Conservation (phyloP, 805 yeast genomes). For the Sugiyamaella mastotermitis region DNA sequence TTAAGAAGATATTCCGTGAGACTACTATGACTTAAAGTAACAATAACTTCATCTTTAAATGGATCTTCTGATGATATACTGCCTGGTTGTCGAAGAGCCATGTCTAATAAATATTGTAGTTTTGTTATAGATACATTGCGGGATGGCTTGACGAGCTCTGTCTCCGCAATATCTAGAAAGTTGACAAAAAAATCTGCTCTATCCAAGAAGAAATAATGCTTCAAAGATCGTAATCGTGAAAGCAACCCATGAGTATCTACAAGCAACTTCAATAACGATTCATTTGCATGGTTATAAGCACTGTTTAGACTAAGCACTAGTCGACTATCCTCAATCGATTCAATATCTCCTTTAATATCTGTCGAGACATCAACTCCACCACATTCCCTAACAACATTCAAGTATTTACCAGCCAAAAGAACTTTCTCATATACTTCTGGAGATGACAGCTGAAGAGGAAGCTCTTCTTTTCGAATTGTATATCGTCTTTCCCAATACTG, state of each 20-base stretch:
- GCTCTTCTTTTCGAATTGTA: conserved; percentile 65
- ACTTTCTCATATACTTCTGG: conserved; percentile 55
- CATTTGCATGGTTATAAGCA: conserved; percentile 66
- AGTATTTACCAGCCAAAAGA: conserved; percentile 75
- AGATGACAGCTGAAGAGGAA: conserved; percentile 57
- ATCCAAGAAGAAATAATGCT: conserved; percentile 51
- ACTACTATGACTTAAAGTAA: conserved; percentile 27
- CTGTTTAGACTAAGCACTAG: conserved; percentile 51
- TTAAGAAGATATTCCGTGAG: conserved; percentile 32
- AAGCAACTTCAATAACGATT: conserved; percentile 48
- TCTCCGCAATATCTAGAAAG: conserved; percentile 45
- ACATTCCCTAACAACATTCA: conserved; percentile 64
- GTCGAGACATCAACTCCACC: conserved; percentile 37
- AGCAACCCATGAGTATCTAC: conserved; percentile 54
- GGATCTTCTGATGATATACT: conserved; percentile 33
- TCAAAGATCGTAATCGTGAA: conserved; percentile 43
- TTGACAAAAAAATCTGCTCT: conserved; percentile 45
- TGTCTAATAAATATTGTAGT: conserved; percentile 34
- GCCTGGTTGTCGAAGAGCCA: conserved; percentile 35
- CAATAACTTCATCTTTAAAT: conserved; percentile 30
- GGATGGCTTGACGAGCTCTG: conserved; percentile 46
- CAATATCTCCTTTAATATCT: conserved; percentile 29
- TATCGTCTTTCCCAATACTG: conserved; percentile 49
- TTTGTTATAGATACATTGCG: conserved; percentile 24
- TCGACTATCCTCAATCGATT: conserved; percentile 36